These are phyloP conservation scores for Colletotrichum sp. DNA, from an alignment of 2,329 filamentous ascomycete genomes.

Conservation along the genomic window DNA sequence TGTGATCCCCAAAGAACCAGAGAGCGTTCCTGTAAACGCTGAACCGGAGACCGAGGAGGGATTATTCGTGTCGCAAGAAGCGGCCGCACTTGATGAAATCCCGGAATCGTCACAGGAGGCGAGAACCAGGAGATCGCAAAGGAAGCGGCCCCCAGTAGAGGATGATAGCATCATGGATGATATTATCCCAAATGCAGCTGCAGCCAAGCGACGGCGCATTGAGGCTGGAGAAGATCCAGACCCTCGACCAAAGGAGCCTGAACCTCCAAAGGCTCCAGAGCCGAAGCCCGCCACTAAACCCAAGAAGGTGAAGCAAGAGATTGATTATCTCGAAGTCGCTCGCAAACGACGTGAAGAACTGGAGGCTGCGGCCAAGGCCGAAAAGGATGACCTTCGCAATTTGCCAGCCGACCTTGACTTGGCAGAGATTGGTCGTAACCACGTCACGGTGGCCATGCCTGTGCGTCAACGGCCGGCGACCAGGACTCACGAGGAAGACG, in stretches of 20 bases:
- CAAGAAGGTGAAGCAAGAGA: constrained; percentile 61
- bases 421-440: constrained; percentile 72
- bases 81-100: not conserved
- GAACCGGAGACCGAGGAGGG: constrained; percentile 48
- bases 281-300: constrained; percentile 30
- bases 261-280: constrained; percentile 30
- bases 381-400: constrained; percentile 57
- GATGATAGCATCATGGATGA: constrained; percentile 67
- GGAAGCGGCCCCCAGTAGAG: constrained; percentile 51
- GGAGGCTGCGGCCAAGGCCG: constrained; percentile 63
- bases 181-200: constrained; percentile 77
- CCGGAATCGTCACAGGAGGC: constrained; percentile 23
- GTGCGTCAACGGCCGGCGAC: constrained; percentile 47
- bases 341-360: constrained; percentile 66
- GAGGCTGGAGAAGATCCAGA: constrained; percentile 58
- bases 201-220: constrained; percentile 78
- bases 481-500: constrained; percentile 53
- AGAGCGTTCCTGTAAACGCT: not conserved
- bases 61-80: constrained; percentile 62
- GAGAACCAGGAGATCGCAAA: constrained; percentile 31
- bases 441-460: constrained; percentile 78
- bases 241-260: constrained; percentile 29
- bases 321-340: constrained; percentile 72
- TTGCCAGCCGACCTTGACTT: constrained; percentile 71
- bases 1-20: constrained; percentile 28